Evolutionary conservation across 495 filamentous ascomycete genomes (phyloP), one percentile per base, ranked within the genome.

Genomic region (Tuber borchii): DNA sequence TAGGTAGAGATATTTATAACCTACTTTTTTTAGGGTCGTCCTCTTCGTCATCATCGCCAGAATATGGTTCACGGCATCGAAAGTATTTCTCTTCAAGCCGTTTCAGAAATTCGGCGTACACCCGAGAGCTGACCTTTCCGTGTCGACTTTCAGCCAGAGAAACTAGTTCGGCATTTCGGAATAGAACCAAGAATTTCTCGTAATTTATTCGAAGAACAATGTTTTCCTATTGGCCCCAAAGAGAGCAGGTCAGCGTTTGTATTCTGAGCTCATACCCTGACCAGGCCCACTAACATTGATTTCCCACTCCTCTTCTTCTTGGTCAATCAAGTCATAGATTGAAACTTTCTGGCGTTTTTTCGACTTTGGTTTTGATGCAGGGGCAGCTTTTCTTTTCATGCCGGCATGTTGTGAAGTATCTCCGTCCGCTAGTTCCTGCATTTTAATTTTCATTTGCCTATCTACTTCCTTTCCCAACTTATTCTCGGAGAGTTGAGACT

Each of bases 151-250:
- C 85, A 4, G 87, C 90, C 37, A 90, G 84, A 5, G 87, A 85
- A 56, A 91, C 88, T 44, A 99, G 90, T 37, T 90, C 90, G 71
- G 88, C 87, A 77, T 91, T 97, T 73, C 95, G 93, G 73, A 96
- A 87, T 26, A 91, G 87, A 20, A 98, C 92, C 7, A 89, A 87
- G 69, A 93, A 90, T 81, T 94, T 97, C 48, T 93, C 91, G 82
- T 93, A 91, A 83, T 97, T 97, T 39, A 97, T 86, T 43, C 92
- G 90, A 69, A 98, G 85, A 34, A 93, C 88, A 72, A 93, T 84
- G 72, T 90, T 84, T 44, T 87, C 84, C 79, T 81, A 31, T 34
- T 39, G 19, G 22, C 1, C 37, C 16, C 17, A 40, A 17, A 73
- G 70, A 37, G 16, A 16, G 40, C 22, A 68, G 31, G n/a, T 74